Evolutionary conservation across 306 rosid species (phyloP).

Genomic region (Cotoneaster glaucophyllus): DNA sequence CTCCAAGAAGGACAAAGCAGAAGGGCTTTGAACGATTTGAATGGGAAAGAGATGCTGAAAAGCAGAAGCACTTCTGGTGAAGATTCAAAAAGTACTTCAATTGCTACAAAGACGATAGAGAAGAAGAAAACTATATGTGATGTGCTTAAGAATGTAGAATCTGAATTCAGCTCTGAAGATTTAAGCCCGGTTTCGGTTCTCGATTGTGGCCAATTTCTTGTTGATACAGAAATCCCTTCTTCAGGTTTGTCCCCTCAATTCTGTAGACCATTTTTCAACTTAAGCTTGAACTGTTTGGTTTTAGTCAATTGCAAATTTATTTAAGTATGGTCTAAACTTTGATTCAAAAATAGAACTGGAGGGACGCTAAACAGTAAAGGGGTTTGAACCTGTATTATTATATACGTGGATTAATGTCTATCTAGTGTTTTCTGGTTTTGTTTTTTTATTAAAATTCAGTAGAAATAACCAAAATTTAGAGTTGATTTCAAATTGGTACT

Average conservation of each 20-base stretch:
- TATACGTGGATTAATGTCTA: no score
- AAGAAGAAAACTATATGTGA: conserved; percentile 21
- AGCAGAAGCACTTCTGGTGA: conserved; percentile 19
- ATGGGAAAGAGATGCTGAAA: conserved; percentile 24
- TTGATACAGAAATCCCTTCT: conserved; percentile 25
- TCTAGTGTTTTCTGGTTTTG: no score
- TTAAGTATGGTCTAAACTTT: neutral
- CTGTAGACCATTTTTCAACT: neutral
- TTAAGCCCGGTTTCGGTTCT: conserved; percentile 85
- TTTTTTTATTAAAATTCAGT: no score
- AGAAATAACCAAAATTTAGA: no score
- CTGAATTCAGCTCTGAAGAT: conserved; percentile 54
- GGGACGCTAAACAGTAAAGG: no score
- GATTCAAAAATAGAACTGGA: no score
- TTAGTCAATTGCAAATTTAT: neutral
- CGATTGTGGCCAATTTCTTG: conserved; percentile 35
- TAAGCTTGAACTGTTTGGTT: neutral
- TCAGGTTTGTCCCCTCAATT: conserved; percentile 45
- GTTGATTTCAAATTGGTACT: neutral
- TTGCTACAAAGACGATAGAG: conserved; percentile 20
- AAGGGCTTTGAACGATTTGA: conserved; percentile 15
- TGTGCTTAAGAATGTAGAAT: conserved; percentile 27
- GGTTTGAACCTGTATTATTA: no score
- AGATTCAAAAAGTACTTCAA: conserved; percentile 11
- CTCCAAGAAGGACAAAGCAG: conserved; percentile 6